These are phyloP conservation scores for Apiotrichum sp. DNA, from an alignment of 1,284 basidiomycete species.

Conservation along the genomic window DNA sequence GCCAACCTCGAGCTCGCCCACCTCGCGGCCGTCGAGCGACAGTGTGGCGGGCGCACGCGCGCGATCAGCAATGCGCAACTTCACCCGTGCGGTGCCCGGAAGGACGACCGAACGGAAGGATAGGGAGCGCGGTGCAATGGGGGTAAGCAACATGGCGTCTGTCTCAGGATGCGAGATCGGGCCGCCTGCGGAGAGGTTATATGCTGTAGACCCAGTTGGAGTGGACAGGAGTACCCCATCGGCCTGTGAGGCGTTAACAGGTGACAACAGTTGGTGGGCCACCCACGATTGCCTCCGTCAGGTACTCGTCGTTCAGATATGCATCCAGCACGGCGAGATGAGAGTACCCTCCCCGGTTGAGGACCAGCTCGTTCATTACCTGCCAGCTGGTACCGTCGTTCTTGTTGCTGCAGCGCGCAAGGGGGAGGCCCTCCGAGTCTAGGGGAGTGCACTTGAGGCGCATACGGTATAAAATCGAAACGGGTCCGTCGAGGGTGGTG, in stretches of 20 bases:
- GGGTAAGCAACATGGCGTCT: constrained; percentile 82
- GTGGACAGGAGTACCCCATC: constrained; percentile 95
- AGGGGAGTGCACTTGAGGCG: constrained; percentile 73
- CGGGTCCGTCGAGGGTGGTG: constrained; percentile 53
- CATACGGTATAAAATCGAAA: constrained; percentile 72
- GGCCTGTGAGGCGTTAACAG: constrained; percentile 54
- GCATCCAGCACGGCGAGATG: constrained; percentile 91
- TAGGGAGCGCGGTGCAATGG: constrained; percentile 86
- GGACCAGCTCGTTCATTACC: constrained; percentile 92
- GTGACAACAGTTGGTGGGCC: no score
- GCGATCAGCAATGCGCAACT: constrained; percentile 74
- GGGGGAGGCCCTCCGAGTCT: constrained; percentile 55
- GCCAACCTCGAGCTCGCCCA: constrained; percentile 69
- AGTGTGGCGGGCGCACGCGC: constrained; percentile 81
- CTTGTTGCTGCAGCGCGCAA: constrained; percentile 34
- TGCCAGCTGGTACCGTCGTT: constrained; percentile 63
- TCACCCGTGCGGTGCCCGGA: constrained; percentile 67
- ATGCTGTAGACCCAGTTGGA: constrained; percentile 93
- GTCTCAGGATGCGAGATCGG: constrained; percentile 93
- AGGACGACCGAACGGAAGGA: constrained; percentile 89
- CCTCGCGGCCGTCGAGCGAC: constrained; percentile 83
- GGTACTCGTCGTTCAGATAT: constrained; percentile 85
- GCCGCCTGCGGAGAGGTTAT: constrained; percentile 90
- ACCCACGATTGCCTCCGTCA: constrained; percentile 89
- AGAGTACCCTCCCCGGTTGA: constrained; percentile 83